Evolutionary conservation across 192 early-diverging fungal genomes (phyloP).

Genomic region (Phycomyces nitens): DNA sequence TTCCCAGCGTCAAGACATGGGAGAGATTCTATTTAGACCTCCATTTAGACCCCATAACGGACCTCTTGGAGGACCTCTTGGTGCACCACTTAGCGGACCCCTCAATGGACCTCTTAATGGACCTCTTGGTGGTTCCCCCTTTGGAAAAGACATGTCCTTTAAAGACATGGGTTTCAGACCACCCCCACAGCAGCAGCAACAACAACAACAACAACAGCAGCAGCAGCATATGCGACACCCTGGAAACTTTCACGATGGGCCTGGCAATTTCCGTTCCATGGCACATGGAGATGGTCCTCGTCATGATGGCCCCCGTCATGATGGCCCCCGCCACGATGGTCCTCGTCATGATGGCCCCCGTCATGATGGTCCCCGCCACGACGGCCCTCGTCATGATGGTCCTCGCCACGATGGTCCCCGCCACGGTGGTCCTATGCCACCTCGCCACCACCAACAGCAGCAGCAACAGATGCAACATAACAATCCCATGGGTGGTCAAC

Average conservation of each 20-base stretch:
- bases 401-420: no score
- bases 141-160: not conserved
- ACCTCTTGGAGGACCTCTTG: not conserved
- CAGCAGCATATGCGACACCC: not conserved
- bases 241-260: not conserved
- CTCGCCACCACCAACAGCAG: no score
- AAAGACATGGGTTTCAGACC: conserved; percentile 9
- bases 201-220: conserved; percentile 6
- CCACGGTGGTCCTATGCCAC: no score
- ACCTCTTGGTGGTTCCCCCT: not conserved
- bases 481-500: no score
- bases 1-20: conserved; percentile 5
- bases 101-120: not conserved
- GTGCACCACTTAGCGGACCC: not conserved
- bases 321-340: no score
- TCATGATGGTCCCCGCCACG: no score
- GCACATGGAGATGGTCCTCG: no score
- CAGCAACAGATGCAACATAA: no score
- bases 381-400: no score
- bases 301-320: no score
- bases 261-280: no score
- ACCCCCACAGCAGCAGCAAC: not conserved
- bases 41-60: not conserved
- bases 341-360: no score
- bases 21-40: conserved; percentile 27